Evolutionary conservation across 2,329 filamentous ascomycete genomes (phyloP).

Genomic region (Xylariaceae sp.): DNA sequence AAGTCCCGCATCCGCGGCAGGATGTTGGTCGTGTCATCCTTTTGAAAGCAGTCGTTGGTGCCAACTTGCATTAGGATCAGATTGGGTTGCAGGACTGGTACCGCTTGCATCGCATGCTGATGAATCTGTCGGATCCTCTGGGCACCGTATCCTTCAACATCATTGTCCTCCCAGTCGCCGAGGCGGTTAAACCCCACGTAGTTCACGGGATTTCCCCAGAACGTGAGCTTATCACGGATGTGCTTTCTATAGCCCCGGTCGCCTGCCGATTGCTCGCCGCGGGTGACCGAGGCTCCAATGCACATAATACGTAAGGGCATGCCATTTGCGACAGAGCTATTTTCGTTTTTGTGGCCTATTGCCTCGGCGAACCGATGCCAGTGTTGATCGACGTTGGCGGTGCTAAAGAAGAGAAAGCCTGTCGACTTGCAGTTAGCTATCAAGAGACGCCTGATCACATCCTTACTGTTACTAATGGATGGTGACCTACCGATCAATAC

Average conservation of each 20-base stretch:
- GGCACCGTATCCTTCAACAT: conserved; percentile 37
- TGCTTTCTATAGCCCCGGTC: conserved; percentile 38
- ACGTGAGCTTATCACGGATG: conserved; percentile 36
- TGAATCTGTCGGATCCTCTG: conserved; percentile 34
- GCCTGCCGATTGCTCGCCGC: conserved; percentile 36
- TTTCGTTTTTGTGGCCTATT: background rate
- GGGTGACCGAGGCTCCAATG: conserved; percentile 36
- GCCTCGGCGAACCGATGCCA: conserved; percentile 17
- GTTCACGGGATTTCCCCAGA: conserved; percentile 37
- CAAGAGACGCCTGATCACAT: background rate
- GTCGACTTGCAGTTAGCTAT: conserved; percentile 5
- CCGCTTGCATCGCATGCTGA: conserved; percentile 32
- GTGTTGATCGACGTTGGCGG: conserved; percentile 32
- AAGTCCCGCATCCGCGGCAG: conserved; percentile 33
- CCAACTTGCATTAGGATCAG: conserved; percentile 40
- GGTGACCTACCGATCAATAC: conserved; percentile 18
- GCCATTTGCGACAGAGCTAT: conserved; percentile 28
- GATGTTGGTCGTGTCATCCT: conserved; percentile 32
- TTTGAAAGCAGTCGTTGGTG: conserved; percentile 39
- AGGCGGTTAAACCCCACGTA: conserved; percentile 40
- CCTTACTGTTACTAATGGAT: background rate
- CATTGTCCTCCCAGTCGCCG: conserved; percentile 39
- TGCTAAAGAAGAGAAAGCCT: conserved; percentile 28
- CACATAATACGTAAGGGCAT: conserved; percentile 39
- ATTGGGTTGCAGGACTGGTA: conserved; percentile 38